A percentile compares a stretch with the other conserved stretches of the same genome.
Conservation (phyloP, 768 basidiomycete species). For the Mycena vitilis region DNA sequence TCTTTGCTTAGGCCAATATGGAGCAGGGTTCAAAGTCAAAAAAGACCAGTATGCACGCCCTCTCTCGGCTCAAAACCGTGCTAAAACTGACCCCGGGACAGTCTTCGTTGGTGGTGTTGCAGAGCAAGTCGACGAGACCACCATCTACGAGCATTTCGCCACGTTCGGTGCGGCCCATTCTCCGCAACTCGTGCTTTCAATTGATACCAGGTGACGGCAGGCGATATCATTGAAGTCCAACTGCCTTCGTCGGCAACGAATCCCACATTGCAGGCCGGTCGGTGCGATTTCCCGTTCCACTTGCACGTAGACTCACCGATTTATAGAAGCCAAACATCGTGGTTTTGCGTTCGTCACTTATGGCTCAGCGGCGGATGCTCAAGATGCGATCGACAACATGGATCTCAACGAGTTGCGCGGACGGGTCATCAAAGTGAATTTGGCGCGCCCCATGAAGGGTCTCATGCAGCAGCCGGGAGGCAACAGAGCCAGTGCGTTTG, state of each 20-base stretch:
- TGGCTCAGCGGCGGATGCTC: slow-evolving; percentile 82
- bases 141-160: slow-evolving; percentile 83
- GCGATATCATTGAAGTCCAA: slow-evolving; percentile 93
- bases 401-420: slow-evolving; percentile 91
- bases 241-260: slow-evolving; percentile 85
- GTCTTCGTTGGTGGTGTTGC: slow-evolving; percentile 86
- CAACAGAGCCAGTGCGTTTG: slow-evolving; percentile 78
- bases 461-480: slow-evolving; percentile 69
- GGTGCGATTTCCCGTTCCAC: slow-evolving; percentile 35
- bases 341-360: slow-evolving; percentile 96
- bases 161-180: slow-evolving; percentile 77
- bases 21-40: slow-evolving; percentile 88
- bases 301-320: slow-evolving; percentile 12
- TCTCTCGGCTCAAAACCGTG: too few relatives aligned
- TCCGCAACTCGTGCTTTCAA: neutral
- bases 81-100: neutral
- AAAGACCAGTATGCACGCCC: slow-evolving; percentile 60
- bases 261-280: slow-evolving; percentile 71
- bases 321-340: slow-evolving; percentile 81
- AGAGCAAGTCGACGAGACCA: slow-evolving; percentile 84
- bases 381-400: slow-evolving; percentile 99
- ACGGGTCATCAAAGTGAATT: slow-evolving; percentile 82
- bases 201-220: slow-evolving; percentile 53
- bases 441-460: slow-evolving; percentile 86
- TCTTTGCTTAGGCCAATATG: slow-evolving; percentile 54